Conservation (phyloP, 179 eudicot species). For the Silene vulgaris region DNA sequence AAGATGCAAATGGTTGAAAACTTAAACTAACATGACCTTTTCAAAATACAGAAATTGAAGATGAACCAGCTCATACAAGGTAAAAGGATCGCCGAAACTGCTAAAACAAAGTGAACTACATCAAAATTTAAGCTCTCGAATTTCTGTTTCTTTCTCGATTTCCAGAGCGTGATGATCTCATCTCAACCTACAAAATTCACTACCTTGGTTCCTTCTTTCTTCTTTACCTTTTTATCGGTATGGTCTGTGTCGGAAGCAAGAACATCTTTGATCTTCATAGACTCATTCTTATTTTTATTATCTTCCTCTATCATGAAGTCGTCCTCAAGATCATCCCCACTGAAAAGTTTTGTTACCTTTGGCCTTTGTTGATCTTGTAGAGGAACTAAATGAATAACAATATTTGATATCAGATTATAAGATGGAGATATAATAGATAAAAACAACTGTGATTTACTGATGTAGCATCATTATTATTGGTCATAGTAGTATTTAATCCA, state of each 20-base stretch:
- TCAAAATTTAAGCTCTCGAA: constrained; percentile 14
- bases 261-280: constrained; percentile 13
- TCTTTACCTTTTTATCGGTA: constrained; percentile 43
- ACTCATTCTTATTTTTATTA: constrained; percentile 18
- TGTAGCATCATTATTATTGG: background rate
- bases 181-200: constrained; percentile 58
- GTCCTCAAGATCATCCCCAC: constrained; percentile 99
- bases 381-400: background rate
- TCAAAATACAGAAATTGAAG: background rate
- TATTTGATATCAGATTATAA: background rate
- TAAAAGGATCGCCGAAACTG: too few relatives aligned
- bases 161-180: constrained; percentile 11
- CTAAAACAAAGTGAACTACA: background rate
- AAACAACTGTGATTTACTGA: background rate
- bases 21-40: too few relatives aligned
- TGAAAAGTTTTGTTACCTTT: constrained; percentile 54
- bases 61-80: background rate
- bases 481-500: background rate
- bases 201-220: constrained; percentile 69
- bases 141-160: background rate
- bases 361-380: constrained; percentile 32
- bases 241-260: constrained; percentile 16
- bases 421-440: background rate
- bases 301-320: constrained; percentile 50
- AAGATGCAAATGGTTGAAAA: too few relatives aligned